These are phyloP conservation scores for Cystobasidium tubakii DNA, from an alignment of 768 basidiomycete species.

Conservation along the genomic window DNA sequence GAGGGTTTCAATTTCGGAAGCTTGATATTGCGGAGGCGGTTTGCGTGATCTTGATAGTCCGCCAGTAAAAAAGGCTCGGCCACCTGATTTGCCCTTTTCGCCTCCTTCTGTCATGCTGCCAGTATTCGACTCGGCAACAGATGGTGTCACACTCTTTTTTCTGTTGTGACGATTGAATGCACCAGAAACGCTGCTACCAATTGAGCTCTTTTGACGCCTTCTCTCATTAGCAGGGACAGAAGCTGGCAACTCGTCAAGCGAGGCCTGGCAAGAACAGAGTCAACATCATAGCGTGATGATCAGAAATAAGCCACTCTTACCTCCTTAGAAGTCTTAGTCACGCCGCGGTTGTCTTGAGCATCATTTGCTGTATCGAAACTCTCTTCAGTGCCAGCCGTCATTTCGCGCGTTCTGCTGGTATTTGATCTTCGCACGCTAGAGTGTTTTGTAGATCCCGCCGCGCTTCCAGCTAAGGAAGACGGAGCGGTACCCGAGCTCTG, in stretches of 20 bases:
- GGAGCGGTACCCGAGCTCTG: background rate
- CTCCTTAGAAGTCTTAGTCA: background rate
- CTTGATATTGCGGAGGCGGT: conserved; percentile 33
- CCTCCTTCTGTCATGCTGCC: conserved; percentile 15
- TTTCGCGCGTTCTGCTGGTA: background rate
- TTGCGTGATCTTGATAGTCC: conserved; percentile 24
- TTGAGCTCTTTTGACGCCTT: conserved; percentile 10
- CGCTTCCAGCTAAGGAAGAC: background rate
- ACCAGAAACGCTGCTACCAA: background rate
- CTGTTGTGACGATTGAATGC: conserved; percentile 1
- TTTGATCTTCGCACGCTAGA: background rate
- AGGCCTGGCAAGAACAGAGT: background rate
- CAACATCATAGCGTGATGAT: background rate
- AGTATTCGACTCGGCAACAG: conserved; percentile 7
- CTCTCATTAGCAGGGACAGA: background rate
- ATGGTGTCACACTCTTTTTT: background rate
- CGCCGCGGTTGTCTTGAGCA: background rate
- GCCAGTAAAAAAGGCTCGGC: conserved; percentile 20
- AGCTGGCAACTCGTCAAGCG: background rate
- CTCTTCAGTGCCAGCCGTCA: conserved; percentile 4
- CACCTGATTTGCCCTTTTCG: background rate
- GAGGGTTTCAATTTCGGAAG: conserved; percentile 2
- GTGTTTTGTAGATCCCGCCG: background rate
- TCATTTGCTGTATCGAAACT: conserved; percentile 13
- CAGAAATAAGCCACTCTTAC: background rate